Conservation (phyloP, 345 rosid genomes). For the Gossypium longicalyx region DNA sequence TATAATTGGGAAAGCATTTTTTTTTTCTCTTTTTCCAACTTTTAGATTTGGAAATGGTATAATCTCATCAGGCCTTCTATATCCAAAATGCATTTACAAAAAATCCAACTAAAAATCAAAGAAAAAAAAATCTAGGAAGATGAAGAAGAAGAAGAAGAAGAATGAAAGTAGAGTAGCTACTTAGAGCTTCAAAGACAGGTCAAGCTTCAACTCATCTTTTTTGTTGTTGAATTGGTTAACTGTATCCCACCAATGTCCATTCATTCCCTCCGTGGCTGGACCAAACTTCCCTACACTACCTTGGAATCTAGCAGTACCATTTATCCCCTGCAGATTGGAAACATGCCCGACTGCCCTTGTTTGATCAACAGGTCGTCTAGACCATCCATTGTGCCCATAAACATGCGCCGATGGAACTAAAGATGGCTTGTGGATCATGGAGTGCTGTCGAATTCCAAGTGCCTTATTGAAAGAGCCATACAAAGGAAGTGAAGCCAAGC, state of each 20-base stretch:
- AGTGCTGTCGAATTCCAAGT: slow-evolving; percentile 66
- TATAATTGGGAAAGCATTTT: slow-evolving; percentile 13
- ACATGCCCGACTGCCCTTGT: slow-evolving; percentile 44
- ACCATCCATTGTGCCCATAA: slow-evolving; percentile 38
- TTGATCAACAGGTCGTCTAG: slow-evolving; percentile 36
- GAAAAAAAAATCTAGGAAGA: background rate
- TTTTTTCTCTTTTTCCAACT: slow-evolving; percentile 5
- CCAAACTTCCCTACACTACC: slow-evolving; percentile 31
- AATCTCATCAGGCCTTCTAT: slow-evolving; percentile 14
- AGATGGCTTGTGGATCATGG: slow-evolving; percentile 57
- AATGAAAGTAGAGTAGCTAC: background rate
- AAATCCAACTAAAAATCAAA: slow-evolving; percentile 12
- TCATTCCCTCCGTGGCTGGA: slow-evolving; percentile 24
- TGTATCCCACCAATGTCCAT: slow-evolving; percentile 41
- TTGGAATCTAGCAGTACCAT: slow-evolving; percentile 32
- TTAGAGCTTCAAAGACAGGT: slow-evolving; percentile 91
- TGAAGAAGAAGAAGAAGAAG: background rate
- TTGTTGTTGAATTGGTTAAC: slow-evolving; percentile 42
- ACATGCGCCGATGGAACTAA: slow-evolving; percentile 19
- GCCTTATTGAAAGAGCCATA: slow-evolving; percentile 58
- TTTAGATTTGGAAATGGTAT: slow-evolving; percentile 13
- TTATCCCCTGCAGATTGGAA: slow-evolving; percentile 20
- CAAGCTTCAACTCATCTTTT: slow-evolving; percentile 68
- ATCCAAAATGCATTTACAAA: slow-evolving; percentile 29
- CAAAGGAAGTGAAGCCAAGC: slow-evolving; percentile 74